These are phyloP conservation scores for Hirschioporus abietinus DNA, from an alignment of 768 basidiomycete genomes.

Conservation along the genomic window DNA sequence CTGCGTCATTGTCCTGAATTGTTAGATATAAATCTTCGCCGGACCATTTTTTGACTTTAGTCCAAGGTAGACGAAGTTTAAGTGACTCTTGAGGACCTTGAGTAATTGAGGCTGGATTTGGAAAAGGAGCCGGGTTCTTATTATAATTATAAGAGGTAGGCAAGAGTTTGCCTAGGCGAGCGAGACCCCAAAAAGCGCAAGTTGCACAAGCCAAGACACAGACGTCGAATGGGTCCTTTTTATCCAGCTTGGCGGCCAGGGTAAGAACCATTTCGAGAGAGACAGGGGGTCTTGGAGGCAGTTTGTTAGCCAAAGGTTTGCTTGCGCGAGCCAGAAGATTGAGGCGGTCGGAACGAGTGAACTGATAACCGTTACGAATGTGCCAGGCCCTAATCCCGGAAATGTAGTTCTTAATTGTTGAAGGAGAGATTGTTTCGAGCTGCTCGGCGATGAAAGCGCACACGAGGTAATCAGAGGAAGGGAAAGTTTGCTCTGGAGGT, in stretches of 20 bases:
- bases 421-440: constrained; percentile 10
- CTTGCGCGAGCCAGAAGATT: constrained; percentile 14
- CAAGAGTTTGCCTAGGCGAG: constrained; percentile 27
- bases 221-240: constrained; percentile 18
- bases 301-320: constrained; percentile 16
- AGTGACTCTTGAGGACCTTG: not conserved
- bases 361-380: not conserved
- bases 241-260: constrained; percentile 16
- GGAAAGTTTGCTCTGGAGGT: constrained; percentile 13
- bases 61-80: too few species aligned
- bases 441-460: constrained; percentile 25
- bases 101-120: too few species aligned
- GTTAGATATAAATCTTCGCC: not conserved
- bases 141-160: constrained; percentile 1
- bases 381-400: constrained; percentile 26
- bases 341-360: constrained; percentile 4
- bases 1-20: constrained; percentile 7
- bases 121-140: too few species aligned
- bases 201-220: constrained; percentile 19
- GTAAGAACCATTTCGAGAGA: constrained; percentile 16
- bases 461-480: constrained; percentile 22
- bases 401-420: constrained; percentile 11
- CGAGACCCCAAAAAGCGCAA: constrained; percentile 28
- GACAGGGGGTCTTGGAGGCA: constrained; percentile 18
- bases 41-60: not conserved